Conservation (phyloP, 208 protist species). For the Trypanosoma grayi region DNA sequence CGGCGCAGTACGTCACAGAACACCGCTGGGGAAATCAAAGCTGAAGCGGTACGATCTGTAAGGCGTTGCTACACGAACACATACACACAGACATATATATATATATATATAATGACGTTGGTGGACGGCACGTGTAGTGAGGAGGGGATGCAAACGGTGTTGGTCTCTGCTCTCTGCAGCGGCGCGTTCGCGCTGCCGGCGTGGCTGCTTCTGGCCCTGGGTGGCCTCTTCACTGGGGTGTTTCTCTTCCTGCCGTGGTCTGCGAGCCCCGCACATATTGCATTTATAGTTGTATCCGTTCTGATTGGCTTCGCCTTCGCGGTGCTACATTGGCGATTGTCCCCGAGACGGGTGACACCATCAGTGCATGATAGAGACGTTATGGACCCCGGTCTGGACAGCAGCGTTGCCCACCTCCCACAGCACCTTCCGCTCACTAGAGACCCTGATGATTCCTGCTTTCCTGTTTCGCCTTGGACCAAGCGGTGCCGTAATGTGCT, state of each 20-base stretch:
- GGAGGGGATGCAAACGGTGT: neutral
- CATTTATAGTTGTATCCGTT: constrained; percentile 52
- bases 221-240: constrained; percentile 44
- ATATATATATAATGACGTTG: too few species aligned
- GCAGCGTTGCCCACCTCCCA: neutral
- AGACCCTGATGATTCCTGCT: neutral
- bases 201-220: constrained; percentile 25
- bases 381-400: neutral
- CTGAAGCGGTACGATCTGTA: too few species aligned
- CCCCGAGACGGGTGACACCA: neutral
- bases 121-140: too few species aligned
- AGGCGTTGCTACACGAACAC: too few species aligned
- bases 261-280: constrained; percentile 50
- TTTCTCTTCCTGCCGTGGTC: constrained; percentile 82
- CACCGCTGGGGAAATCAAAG: too few species aligned
- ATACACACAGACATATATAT: too few species aligned
- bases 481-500: constrained; percentile 26
- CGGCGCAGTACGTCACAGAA: too few species aligned
- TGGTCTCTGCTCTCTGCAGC: neutral
- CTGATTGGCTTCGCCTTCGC: constrained; percentile 42
- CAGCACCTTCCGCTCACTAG: neutral
- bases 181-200: constrained; percentile 21
- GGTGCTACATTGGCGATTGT: constrained; percentile 33
- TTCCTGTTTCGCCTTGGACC: neutral
- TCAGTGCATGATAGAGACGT: neutral